Conservation (phyloP, 2,329 filamentous ascomycete genomes). For the Aphanoascus verrucosus region DNA sequence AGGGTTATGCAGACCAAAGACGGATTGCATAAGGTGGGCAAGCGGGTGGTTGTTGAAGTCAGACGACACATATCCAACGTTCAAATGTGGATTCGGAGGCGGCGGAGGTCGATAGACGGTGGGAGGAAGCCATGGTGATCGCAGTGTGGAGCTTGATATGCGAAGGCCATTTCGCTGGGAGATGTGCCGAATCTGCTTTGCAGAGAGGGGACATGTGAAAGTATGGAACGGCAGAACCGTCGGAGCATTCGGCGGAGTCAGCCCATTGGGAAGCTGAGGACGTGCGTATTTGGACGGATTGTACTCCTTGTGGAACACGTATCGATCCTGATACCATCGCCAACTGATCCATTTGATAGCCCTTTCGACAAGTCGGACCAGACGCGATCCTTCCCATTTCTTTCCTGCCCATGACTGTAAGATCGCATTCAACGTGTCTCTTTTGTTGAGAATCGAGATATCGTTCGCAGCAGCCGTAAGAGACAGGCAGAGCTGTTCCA, state of each 20-base stretch:
- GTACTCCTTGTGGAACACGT: conserved; percentile 52
- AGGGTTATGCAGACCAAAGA: conserved; percentile 80
- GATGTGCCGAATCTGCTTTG: conserved; percentile 83
- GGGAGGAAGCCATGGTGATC: conserved; percentile 71
- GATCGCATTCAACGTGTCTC: conserved; percentile 26
- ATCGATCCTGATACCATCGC: conserved; percentile 78
- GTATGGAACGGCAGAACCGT: conserved; percentile 96
- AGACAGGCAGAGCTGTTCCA: conserved; percentile 44
- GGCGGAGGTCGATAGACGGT: conserved; percentile 75
- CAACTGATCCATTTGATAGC: conserved; percentile 66
- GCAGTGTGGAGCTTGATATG: conserved; percentile 82
- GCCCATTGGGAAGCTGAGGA: conserved; percentile 58
- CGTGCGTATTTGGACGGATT: conserved; percentile 54
- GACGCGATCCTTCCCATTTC: conserved; percentile 77
- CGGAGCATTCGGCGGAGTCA: conserved; percentile 75
- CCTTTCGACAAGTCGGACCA: conserved; percentile 75
- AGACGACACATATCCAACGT: conserved; percentile 90
- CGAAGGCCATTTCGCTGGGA: conserved; percentile 89
- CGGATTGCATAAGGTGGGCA: conserved; percentile 96
- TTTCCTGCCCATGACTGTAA: conserved; percentile 56
- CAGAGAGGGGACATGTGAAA: conserved; percentile 86
- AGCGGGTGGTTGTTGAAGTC: conserved; percentile 98
- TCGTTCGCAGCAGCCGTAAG: conserved; percentile 32
- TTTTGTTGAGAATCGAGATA: conserved; percentile 20
- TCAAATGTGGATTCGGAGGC: conserved; percentile 72